These are phyloP conservation scores for Alliaria petiolata DNA, from an alignment of 345 rosid species.

Conservation along the genomic window DNA sequence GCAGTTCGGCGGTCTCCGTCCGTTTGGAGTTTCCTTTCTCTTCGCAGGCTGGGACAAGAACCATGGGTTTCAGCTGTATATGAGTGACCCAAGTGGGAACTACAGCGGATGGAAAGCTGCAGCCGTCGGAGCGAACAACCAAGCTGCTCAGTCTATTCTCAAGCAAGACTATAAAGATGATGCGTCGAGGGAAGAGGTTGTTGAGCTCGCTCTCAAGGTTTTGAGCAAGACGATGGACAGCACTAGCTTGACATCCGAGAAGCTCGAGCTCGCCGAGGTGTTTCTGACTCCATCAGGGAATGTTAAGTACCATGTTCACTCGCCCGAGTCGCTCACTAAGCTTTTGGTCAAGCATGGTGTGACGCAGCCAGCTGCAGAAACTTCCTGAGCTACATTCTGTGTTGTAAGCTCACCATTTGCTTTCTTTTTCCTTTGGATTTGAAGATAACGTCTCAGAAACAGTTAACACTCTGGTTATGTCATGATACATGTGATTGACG, in stretches of 20 bases:
- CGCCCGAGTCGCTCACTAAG: slow-evolving; percentile 68
- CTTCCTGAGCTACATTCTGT: slow-evolving; percentile 9
- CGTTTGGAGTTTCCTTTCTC: slow-evolving; percentile 80
- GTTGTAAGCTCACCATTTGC: slow-evolving; percentile 4
- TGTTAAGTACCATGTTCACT: slow-evolving; percentile 82
- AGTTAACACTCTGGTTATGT: too few species aligned
- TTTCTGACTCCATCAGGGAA: slow-evolving; percentile 64
- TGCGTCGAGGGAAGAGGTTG: slow-evolving; percentile 56
- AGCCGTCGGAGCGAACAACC: slow-evolving; percentile 82
- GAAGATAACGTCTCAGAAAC: too few species aligned
- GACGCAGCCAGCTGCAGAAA: slow-evolving; percentile 7
- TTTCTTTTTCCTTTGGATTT: not conserved
- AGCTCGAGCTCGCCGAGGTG: slow-evolving; percentile 83
- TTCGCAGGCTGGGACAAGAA: slow-evolving; percentile 94
- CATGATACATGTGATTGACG: not conserved
- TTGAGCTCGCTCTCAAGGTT: slow-evolving; percentile 80
- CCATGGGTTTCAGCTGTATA: slow-evolving; percentile 79
- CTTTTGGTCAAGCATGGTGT: slow-evolving; percentile 30
- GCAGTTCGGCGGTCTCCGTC: slow-evolving; percentile 88
- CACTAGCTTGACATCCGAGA: slow-evolving; percentile 82
- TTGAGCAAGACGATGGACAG: slow-evolving; percentile 95
- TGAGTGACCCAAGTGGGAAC: slow-evolving; percentile 94
- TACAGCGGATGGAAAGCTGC: slow-evolving; percentile 94
- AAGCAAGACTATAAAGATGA: slow-evolving; percentile 33
- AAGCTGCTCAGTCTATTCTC: slow-evolving; percentile 84